Evolutionary conservation across 106 monocot species (phyloP), one percentile per base, ranked within the genome.

Genomic region (Ottelia alismoides): DNA sequence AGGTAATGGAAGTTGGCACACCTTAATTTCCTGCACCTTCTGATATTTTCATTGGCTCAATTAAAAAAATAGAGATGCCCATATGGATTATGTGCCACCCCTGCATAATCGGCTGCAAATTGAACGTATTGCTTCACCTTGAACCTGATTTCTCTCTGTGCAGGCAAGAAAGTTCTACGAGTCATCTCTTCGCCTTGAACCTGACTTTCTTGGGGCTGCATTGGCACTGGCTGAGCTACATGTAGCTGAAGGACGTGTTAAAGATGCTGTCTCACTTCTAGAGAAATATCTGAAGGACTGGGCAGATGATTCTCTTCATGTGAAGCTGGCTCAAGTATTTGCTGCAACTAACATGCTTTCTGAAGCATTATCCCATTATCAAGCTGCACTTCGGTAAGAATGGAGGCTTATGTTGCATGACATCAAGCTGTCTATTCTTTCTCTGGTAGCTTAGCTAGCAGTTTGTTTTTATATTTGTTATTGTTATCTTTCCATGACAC

Each of bases 141-240:
- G n/a, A n/a, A n/a, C n/a, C n/a, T n/a, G n/a, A n/a, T n/a, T 57
- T 45, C 5, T 49, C 22, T 51, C 47, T 28, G 7, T 57, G 1
- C 52, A 98, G 89, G 96, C 96, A 55, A 89, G 85, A 46, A 90
- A 89, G 65, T 98, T 89, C 53, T 98, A 98, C 61, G 96, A 98
- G 72, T 85, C 96, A 53, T 73, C 89, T 20, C 82, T 98, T 32
- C 89, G 89, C 16, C 71, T 89, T 31, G 96, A 98, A 68, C 85
- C 89, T 51, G 85, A 85, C 57, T 87, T 81, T 53, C 78, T 87
- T 54, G 86, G 76, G 47, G 84, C 80, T 65, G 96, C 89, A 62
- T 74, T 98, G 60, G 89, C 96, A 7, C 73, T 98, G 63, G 89
- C 96, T 62, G 96, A 98, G 56, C 70, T 98, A 12, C 89, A 98